A percentile compares a stretch with the other conserved stretches of the same genome.
Evolutionary conservation across 148 eudicot species (phyloP).

Genomic region (Persicaria maculosa): DNA sequence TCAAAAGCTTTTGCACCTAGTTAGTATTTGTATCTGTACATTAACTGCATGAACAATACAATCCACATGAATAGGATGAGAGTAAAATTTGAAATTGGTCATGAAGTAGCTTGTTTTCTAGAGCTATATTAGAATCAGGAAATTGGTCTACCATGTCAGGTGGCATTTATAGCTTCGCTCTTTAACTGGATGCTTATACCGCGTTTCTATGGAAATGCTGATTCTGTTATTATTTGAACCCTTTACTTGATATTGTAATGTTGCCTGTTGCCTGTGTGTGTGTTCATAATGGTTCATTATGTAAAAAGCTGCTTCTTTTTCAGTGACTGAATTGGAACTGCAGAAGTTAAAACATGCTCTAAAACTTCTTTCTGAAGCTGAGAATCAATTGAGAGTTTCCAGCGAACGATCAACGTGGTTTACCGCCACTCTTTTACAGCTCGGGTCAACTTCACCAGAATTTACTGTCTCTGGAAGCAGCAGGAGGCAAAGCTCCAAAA

Average conservation of each 20-base stretch:
- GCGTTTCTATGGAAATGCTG: not conserved
- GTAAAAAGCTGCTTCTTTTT: not conserved
- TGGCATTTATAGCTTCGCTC: not conserved
- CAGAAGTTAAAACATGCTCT: constrained; percentile 81
- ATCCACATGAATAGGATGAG: not conserved
- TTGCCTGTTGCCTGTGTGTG: not conserved
- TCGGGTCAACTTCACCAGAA: constrained; percentile 81
- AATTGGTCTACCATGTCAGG: not conserved
- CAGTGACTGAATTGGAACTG: constrained; percentile 81
- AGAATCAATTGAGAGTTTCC: constrained; percentile 88
- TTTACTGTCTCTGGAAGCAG: constrained; percentile 80
- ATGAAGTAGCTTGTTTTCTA: not conserved
- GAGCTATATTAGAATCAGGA: not conserved
- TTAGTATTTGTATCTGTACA: no score
- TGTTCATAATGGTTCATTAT: not conserved
- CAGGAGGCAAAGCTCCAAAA: constrained; percentile 71
- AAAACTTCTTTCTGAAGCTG: constrained; percentile 94
- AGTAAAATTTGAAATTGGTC: not conserved
- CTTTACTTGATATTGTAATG: not conserved
- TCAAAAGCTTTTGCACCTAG: not conserved
- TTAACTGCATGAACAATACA: not conserved
- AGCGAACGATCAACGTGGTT: constrained; percentile 97
- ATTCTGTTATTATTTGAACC: not conserved
- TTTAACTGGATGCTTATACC: no score
- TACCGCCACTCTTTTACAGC: constrained; percentile 91